Percentiles rank a stretch among this genome's conserved stretches.
Evolutionary conservation across 805 yeast species (phyloP).

Genomic region (Zygotorulaspora florentina): DNA sequence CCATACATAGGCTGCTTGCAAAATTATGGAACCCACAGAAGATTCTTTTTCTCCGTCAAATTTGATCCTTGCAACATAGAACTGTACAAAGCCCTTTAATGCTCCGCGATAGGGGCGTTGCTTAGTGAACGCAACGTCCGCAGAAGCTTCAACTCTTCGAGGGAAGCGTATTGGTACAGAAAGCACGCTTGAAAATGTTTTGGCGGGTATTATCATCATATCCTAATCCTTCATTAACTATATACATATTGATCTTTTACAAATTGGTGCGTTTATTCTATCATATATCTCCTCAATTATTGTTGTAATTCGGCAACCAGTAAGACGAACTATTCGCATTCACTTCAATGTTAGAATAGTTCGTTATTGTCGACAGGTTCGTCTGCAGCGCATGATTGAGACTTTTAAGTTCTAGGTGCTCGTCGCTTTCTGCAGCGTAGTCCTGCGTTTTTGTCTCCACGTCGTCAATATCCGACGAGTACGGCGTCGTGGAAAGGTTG

Average conservation of each 20-base stretch:
- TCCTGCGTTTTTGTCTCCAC: conserved; percentile 7
- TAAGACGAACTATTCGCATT: conserved; percentile 7
- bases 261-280: neutral
- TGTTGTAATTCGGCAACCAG: conserved; percentile 16
- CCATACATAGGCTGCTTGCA: too few species aligned
- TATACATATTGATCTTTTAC: neutral
- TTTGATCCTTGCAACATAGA: too few species aligned
- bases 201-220: neutral
- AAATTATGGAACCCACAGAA: too few species aligned
- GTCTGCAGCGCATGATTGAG: conserved; percentile 10
- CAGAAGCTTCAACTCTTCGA: too few species aligned
- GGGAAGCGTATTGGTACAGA: too few species aligned
- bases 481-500: conserved; percentile 12
- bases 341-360: conserved; percentile 14
- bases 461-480: conserved; percentile 14
- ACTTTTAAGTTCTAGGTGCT: neutral
- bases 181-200: too few species aligned
- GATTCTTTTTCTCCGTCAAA: too few species aligned
- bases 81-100: too few species aligned
- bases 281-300: conserved; percentile 2
- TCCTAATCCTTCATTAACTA: conserved; percentile 2
- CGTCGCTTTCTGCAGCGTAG: conserved; percentile 3
- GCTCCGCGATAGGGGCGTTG: too few species aligned
- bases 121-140: too few species aligned
- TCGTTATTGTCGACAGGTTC: conserved; percentile 21